These are phyloP conservation scores for Eucalyptus polyanthemos DNA, from an alignment of 345 rosid species.

Conservation along the genomic window DNA sequence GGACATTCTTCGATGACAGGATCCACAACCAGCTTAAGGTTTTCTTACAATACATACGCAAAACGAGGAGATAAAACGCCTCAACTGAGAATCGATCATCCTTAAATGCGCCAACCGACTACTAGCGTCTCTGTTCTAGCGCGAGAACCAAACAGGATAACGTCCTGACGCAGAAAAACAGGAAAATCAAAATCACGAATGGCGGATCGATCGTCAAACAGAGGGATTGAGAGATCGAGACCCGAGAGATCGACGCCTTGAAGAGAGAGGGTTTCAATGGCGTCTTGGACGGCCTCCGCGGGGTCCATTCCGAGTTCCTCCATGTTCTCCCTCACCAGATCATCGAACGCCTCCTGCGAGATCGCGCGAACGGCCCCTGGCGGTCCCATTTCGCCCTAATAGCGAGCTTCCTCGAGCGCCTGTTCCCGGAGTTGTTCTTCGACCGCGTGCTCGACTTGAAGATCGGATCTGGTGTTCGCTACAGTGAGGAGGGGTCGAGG, in stretches of 20 bases:
- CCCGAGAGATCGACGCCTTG: slow-evolving; percentile 97
- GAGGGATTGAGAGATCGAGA: background rate
- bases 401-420: background rate
- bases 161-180: background rate
- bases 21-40: background rate
- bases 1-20: background rate
- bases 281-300: slow-evolving; percentile 81
- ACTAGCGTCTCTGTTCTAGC: background rate
- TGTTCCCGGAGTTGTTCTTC: background rate
- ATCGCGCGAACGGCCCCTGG: slow-evolving; percentile 42
- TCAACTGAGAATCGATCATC: background rate
- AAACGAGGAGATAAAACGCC: background rate
- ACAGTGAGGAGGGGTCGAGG: background rate
- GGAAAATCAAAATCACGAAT: background rate
- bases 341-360: slow-evolving; percentile 88
- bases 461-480: background rate
- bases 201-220: background rate
- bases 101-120: background rate
- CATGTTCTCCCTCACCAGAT: slow-evolving; percentile 72
- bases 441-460: background rate
- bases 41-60: background rate
- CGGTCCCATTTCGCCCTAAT: slow-evolving; percentile 26
- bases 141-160: background rate
- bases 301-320: slow-evolving; percentile 93
- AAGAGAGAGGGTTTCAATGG: slow-evolving; percentile 65